Conservation (phyloP, 2,329 filamentous ascomycete genomes). For the Fusarium metavorans region DNA sequence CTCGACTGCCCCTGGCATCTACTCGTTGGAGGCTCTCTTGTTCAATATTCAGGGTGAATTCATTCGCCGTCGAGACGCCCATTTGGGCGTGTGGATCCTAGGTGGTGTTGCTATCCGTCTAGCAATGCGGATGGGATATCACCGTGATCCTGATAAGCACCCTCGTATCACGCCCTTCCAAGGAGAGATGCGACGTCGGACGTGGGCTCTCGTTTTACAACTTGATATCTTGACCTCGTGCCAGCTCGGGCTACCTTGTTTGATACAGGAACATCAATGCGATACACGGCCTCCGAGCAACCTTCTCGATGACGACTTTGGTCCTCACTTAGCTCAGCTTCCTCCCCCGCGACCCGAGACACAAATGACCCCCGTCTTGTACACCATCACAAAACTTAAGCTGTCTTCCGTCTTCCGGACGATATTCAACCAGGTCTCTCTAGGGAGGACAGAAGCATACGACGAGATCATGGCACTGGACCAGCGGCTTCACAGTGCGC, state of each 20-base stretch:
- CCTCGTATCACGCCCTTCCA: constrained; percentile 23
- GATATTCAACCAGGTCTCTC: constrained; percentile 35
- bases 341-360: constrained; percentile 27
- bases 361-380: constrained; percentile 13
- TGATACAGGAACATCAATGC: constrained; percentile 27
- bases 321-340: constrained; percentile 1
- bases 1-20: constrained; percentile 5
- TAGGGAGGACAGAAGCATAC: constrained; percentile 23
- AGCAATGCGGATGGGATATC: constrained; percentile 38
- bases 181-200: constrained; percentile 33
- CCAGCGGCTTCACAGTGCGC: constrained; percentile 10
- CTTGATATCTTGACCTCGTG: constrained; percentile 30
- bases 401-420: constrained; percentile 18
- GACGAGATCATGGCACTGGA: constrained; percentile 34
- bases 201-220: constrained; percentile 26
- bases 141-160: constrained; percentile 29
- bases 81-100: constrained; percentile 31
- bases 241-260: constrained; percentile 25
- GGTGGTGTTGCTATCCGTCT: constrained; percentile 21
- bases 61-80: constrained; percentile 23
- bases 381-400: constrained; percentile 11
- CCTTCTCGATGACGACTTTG: constrained; percentile 32
- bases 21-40: constrained; percentile 20
- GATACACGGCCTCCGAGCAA: constrained; percentile 25
- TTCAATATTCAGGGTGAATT: constrained; percentile 33